These are phyloP conservation scores for Lactifluus subvellereus DNA, from an alignment of 768 basidiomycete genomes.

Conservation along the genomic window DNA sequence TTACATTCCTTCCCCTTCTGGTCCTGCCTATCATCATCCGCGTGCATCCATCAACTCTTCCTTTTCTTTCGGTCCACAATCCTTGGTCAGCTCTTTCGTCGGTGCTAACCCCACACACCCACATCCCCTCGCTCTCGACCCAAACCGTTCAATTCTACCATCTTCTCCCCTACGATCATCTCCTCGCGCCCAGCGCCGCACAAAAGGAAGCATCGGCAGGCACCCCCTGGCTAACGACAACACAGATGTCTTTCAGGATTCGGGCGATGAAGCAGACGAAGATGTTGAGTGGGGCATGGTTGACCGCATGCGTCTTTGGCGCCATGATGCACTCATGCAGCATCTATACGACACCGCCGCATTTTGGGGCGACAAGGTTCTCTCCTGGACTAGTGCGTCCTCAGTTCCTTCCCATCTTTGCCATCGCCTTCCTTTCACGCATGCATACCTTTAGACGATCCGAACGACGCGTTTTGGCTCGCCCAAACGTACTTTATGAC, in stretches of 20 bases:
- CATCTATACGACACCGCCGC: slow-evolving; percentile 96
- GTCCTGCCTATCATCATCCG: slow-evolving; percentile 38
- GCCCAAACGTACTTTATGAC: slow-evolving; percentile 97
- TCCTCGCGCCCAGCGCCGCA: slow-evolving; percentile 49
- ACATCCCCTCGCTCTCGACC: slow-evolving; percentile 61
- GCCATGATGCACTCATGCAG: slow-evolving; percentile 97
- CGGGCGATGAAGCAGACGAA: slow-evolving; percentile 50
- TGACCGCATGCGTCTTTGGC: slow-evolving; percentile 93
- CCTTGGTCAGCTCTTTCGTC: slow-evolving; percentile 63
- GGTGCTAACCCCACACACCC: slow-evolving; percentile 56
- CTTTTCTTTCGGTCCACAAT: slow-evolving; percentile 79
- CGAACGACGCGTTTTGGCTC: slow-evolving; percentile 99
- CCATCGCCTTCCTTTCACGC: background rate
- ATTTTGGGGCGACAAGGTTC: slow-evolving; percentile 98
- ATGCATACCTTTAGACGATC: slow-evolving; percentile 55
- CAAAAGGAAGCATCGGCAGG: slow-evolving; percentile 43
- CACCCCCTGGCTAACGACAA: slow-evolving; percentile 79
- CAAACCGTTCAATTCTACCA: slow-evolving; percentile 71
- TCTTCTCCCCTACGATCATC: slow-evolving; percentile 68
- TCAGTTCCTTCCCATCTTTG: slow-evolving; percentile 1
- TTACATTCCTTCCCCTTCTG: slow-evolving; percentile 29
- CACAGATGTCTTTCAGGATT: slow-evolving; percentile 68
- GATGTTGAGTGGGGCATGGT: slow-evolving; percentile 79
- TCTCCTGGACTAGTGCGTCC: slow-evolving; percentile 85
- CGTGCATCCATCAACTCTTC: slow-evolving; percentile 71